Percentiles rank a stretch among this genome's conserved stretches.
These are phyloP conservation scores for Rhynchosporium graminicola DNA, from an alignment of 2,329 filamentous ascomycete species.

Conservation along the genomic window DNA sequence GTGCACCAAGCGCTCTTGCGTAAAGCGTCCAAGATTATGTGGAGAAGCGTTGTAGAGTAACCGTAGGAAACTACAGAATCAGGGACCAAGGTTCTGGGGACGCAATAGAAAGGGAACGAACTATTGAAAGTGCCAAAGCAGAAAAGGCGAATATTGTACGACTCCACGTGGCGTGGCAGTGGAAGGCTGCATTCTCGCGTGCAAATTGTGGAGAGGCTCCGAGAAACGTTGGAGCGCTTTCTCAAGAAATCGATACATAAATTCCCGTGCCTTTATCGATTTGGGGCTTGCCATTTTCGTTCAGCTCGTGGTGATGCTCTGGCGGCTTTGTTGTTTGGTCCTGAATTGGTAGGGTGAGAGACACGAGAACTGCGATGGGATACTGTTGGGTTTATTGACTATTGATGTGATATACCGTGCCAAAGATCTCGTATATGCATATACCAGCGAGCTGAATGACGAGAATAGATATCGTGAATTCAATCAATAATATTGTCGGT, in stretches of 20 bases:
- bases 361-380: not conserved
- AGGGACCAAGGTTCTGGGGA: not conserved
- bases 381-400: not conserved
- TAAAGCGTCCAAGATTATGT: no score
- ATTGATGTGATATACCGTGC: not conserved
- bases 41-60: no score
- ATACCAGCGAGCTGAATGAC: not conserved
- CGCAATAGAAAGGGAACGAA: not conserved
- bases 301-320: not conserved
- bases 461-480: not conserved
- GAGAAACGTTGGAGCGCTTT: not conserved
- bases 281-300: not conserved
- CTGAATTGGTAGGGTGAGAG: not conserved
- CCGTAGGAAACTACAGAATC: not conserved
- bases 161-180: not conserved
- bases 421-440: slow-evolving; percentile 3
- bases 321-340: not conserved
- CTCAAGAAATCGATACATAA: not conserved
- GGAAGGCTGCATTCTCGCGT: slow-evolving; percentile 5
- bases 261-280: not conserved
- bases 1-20: no score
- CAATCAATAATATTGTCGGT: not conserved
- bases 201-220: not conserved
- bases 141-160: slow-evolving; percentile 1
- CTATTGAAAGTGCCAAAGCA: not conserved